Percentiles rank a stretch among this genome's conserved stretches.
These are phyloP conservation scores for Umbelopsis sp. DNA, from an alignment of 371 early-diverging fungal genomes.

Conservation along the genomic window DNA sequence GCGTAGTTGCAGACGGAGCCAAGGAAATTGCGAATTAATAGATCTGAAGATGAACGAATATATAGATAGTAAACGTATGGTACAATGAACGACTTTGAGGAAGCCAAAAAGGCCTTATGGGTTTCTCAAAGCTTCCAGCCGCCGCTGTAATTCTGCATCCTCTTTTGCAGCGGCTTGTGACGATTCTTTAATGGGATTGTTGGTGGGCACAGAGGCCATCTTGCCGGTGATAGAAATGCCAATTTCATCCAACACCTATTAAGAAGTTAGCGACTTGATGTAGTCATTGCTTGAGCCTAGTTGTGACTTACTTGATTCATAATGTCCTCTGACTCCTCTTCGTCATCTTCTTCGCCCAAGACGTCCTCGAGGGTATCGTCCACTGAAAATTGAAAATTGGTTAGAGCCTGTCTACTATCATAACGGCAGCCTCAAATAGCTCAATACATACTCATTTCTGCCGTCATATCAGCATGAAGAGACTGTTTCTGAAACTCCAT, in stretches of 20 bases:
- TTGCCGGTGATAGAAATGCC: slow-evolving; percentile 27
- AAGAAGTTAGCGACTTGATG: no score
- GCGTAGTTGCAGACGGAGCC: no score
- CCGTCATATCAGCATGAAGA: slow-evolving; percentile 35
- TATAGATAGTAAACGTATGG: not conserved
- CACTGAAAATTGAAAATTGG: slow-evolving; percentile 21
- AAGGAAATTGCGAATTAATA: not conserved
- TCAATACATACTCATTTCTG: slow-evolving; percentile 34
- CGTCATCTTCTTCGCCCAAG: slow-evolving; percentile 31
- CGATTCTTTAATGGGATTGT: not conserved
- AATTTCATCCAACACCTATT: slow-evolving; percentile 36
- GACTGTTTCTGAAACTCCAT: slow-evolving; percentile 31
- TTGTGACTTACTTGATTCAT: slow-evolving; percentile 23
- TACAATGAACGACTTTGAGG: not conserved
- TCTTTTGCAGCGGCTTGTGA: slow-evolving; percentile 5
- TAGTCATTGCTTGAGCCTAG: not conserved
- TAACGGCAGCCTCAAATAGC: not conserved
- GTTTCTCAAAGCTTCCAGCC: slow-evolving; percentile 15
- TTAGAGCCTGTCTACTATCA: not conserved
- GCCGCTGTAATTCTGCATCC: slow-evolving; percentile 16
- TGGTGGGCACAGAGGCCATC: slow-evolving; percentile 12
- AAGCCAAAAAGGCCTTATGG: not conserved
- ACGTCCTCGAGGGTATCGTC: slow-evolving; percentile 33
- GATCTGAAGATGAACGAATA: not conserved
- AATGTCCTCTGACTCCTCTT: slow-evolving; percentile 28